phyloP scores from a whole-genome alignment of 371 early-diverging fungal species.

The Rozella allomycis region DNA sequence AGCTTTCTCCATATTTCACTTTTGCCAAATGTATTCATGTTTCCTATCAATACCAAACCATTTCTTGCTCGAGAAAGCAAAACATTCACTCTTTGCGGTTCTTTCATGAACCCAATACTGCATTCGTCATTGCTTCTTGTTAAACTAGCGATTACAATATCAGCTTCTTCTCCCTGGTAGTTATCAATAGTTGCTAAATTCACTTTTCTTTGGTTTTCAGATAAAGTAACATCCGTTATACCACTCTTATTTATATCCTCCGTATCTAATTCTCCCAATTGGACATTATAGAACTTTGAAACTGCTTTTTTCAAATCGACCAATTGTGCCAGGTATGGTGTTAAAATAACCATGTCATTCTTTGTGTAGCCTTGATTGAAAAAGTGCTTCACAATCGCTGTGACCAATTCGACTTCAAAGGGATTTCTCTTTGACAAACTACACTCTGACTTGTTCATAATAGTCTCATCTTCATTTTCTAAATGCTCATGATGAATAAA shows the following conservation, averaged over 20 bases:
- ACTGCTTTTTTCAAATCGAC: not conserved
- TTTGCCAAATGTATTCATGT: no score
- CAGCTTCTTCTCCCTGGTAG: constrained; percentile 53
- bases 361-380: constrained; percentile 22
- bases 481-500: constrained; percentile 9
- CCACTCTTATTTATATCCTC: no score
- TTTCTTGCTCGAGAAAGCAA: constrained; percentile 45
- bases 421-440: constrained; percentile 37
- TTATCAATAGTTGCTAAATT: constrained; percentile 49
- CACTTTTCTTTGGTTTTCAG: constrained; percentile 7
- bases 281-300: not conserved
- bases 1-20: not conserved
- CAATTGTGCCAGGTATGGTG: constrained; percentile 33
- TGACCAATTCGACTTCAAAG: constrained; percentile 26
- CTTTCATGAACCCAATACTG: constrained; percentile 50
- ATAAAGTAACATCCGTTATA: no score
- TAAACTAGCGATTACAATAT: constrained; percentile 44
- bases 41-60: constrained; percentile 51
- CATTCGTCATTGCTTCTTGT: constrained; percentile 33
- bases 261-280: no score
- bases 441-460: constrained; percentile 14
- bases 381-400: constrained; percentile 11
- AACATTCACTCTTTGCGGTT: constrained; percentile 49
- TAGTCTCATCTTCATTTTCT: constrained; percentile 23
- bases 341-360: constrained; percentile 10